Conservation (phyloP, 768 basidiomycete species). For the Boletus rubropictus region DNA sequence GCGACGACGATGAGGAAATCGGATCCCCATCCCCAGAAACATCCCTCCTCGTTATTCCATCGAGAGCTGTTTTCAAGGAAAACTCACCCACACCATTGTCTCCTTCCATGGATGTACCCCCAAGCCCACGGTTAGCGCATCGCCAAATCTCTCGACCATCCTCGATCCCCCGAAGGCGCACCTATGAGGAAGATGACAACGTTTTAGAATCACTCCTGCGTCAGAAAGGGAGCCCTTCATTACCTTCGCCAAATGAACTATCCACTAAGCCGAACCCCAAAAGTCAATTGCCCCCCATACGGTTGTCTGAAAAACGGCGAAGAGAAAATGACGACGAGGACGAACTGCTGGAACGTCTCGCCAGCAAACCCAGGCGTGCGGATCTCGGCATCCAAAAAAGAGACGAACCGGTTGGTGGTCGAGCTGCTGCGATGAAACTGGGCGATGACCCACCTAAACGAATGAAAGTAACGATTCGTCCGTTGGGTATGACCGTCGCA, state of each 20-base stretch:
- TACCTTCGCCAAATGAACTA: conserved; percentile 32
- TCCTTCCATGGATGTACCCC: conserved; percentile 31
- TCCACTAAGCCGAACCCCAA: conserved; percentile 28
- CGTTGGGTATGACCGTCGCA: conserved; percentile 23
- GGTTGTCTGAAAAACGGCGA: conserved; percentile 64
- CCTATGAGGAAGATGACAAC: conserved; percentile 47
- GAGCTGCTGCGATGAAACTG: conserved; percentile 25
- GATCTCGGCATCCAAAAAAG: conserved; percentile 47
- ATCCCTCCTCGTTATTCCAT: conserved; percentile 7
- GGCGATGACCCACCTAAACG: conserved; percentile 53
- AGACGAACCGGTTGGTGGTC: conserved; percentile 20
- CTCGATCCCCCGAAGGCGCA: conserved; percentile 42
- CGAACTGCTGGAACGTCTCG: conserved; percentile 56
- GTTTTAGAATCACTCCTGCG: conserved; percentile 51
- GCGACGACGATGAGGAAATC: conserved; percentile 57
- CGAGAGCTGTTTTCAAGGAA: conserved; percentile 15
- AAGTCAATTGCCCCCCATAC: conserved; percentile 38
- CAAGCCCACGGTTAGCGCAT: conserved; percentile 36
- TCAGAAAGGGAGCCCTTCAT: conserved; percentile 31
- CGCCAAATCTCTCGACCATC: conserved; percentile 35
- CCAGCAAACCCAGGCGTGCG: conserved; percentile 50
- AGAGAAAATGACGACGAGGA: conserved; percentile 69
- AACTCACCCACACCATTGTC: conserved; percentile 25
- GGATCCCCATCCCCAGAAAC: conserved; percentile 13
- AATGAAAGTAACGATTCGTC: conserved; percentile 67